Evolutionary conservation across 2,329 filamentous ascomycete genomes (phyloP), one percentile per base, ranked within the genome.

Genomic region (Scedosporium dehoogii): DNA sequence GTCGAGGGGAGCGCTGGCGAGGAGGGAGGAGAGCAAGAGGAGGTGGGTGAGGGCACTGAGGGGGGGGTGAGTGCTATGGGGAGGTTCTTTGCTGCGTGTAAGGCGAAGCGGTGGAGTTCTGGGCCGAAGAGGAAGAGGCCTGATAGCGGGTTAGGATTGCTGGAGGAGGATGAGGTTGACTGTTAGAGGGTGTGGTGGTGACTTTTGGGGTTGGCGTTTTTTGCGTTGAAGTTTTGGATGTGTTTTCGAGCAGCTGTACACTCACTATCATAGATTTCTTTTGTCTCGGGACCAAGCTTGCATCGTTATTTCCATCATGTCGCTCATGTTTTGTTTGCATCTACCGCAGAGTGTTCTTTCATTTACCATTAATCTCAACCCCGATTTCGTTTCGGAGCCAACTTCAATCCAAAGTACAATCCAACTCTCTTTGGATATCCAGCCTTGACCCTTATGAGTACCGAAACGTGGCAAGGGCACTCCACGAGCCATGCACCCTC

Each of bases 61-160:
- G 18, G 66, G 63, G 16, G 64, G 63, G 57, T 58, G 27, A 65
- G 67, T 25, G 59, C 66, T 27, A 27, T 64, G 21, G 59, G 57
- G 58, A 63, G 27, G 64, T 67, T 69, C 51, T 48, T 73, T 6
- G 62, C 69, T 3, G 70, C 69, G 0, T 71, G 69, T 1, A n/a
- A 72, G 57, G 69, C 68, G 2, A 71, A 71, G 57, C 70, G 70
- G 23, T 68, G 68, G 27, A 73, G 69, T 21, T 14, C 12, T 21
- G n/a, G 4, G 27, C 74, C 65, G 66, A 82, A 78, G 72, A 74
- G 74, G 63, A 76, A 80, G 63, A 74, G 77, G 63, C 77, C 79
- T 65, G 83, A 85, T 69, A 84, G 81, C 61, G 83, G 82, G 0
- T 67, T 85, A 59, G 81, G 81, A 0, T 73, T 85, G 25, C 65